Conservation (phyloP, 2,329 filamentous ascomycete species). For the Verticillium longisporum region DNA sequence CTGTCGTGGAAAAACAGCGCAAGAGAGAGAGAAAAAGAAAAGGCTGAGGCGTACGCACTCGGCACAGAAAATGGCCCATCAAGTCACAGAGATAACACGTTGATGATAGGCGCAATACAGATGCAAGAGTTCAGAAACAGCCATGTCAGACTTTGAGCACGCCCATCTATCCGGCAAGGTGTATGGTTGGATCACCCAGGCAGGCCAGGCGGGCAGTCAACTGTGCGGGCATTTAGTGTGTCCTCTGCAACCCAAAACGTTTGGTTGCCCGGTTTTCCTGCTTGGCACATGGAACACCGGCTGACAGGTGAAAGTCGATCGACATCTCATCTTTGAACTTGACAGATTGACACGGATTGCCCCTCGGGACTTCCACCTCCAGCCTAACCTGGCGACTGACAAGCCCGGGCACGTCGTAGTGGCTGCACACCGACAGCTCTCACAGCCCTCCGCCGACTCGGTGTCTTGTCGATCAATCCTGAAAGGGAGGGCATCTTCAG, state of each 20-base stretch:
- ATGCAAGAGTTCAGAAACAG: background rate
- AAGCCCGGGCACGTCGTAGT: background rate
- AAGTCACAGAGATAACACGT: background rate
- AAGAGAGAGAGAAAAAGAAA: background rate
- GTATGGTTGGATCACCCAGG: background rate
- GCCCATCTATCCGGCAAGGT: background rate
- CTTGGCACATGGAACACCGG: background rate
- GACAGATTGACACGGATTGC: background rate
- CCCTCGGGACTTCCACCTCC: background rate
- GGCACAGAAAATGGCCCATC: background rate
- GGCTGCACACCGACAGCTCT: background rate
- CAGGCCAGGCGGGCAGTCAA: background rate
- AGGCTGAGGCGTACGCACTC: background rate
- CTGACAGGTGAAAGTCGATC: background rate
- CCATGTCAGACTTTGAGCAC: background rate
- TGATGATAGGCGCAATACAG: background rate
- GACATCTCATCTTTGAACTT: background rate
- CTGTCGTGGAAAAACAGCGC: background rate
- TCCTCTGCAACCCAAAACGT: background rate
- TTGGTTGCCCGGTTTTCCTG: background rate
- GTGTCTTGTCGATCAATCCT: background rate
- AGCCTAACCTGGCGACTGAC: background rate
- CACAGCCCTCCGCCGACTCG: background rate
- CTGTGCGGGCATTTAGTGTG: background rate
- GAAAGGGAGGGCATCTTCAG: background rate